Conservation (phyloP, 192 early-diverging fungal species). For the Entomortierella parvispora region DNA sequence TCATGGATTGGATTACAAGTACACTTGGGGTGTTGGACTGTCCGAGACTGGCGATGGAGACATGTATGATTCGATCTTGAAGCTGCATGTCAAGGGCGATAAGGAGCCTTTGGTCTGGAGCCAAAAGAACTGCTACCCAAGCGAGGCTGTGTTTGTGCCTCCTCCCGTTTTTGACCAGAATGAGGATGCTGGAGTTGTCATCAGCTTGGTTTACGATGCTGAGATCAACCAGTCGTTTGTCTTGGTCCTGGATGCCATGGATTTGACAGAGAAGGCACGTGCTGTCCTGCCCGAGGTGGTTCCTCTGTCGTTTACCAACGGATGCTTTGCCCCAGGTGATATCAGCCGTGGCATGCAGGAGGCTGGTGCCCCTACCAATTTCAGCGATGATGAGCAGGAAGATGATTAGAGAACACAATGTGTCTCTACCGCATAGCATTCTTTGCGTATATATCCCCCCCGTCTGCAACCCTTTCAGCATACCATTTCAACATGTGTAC, state of each 20-base stretch:
- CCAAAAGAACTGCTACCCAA: slow-evolving; percentile 77
- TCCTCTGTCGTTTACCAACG: slow-evolving; percentile 79
- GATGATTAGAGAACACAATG: slow-evolving; percentile 2
- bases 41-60: slow-evolving; percentile 50
- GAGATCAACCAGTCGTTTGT: slow-evolving; percentile 72
- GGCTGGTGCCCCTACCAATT: neutral
- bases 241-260: slow-evolving; percentile 77
- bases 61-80: slow-evolving; percentile 67
- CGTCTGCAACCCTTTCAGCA: neutral
- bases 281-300: slow-evolving; percentile 73
- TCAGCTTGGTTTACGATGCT: slow-evolving; percentile 80
- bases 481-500: too few relatives aligned
- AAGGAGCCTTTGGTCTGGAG: slow-evolving; percentile 35
- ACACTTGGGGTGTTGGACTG: slow-evolving; percentile 60
- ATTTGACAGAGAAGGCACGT: slow-evolving; percentile 70
- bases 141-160: slow-evolving; percentile 85
- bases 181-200: slow-evolving; percentile 82
- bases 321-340: slow-evolving; percentile 53
- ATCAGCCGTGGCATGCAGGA: slow-evolving; percentile 46
- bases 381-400: slow-evolving; percentile 23
- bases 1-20: slow-evolving; percentile 57
- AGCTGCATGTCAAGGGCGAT: slow-evolving; percentile 59
- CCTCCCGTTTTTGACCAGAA: slow-evolving; percentile 51
- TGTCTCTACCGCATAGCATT: neutral
- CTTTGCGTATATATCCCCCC: neutral